phyloP scores from a whole-genome alignment of 176 grass and related monocot genomes.

The Oryza glaberrima region DNA sequence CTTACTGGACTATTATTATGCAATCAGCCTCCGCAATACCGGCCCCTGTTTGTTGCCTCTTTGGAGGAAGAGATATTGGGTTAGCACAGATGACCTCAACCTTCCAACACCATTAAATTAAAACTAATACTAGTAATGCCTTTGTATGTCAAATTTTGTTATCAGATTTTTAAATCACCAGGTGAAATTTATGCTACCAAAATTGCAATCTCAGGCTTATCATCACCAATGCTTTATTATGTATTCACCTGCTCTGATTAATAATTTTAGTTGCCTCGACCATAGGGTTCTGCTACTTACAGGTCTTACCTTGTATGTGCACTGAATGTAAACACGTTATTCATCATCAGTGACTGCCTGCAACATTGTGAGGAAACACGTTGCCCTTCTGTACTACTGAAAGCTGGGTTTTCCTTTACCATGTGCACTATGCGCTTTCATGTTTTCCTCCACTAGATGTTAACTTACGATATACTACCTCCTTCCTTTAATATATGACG shows the following conservation, averaged over 20 bases:
- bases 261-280: background rate
- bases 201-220: background rate
- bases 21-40: background rate
- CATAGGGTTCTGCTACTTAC: background rate
- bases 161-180: background rate
- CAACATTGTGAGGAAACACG: background rate
- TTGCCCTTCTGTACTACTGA: background rate
- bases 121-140: too few species aligned
- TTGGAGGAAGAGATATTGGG: too few species aligned
- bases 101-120: too few species aligned
- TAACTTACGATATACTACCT: too few species aligned
- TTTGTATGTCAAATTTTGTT: background rate
- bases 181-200: background rate
- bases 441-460: background rate
- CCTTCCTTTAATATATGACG: too few species aligned
- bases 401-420: background rate
- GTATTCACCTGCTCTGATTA: background rate
- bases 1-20: background rate
- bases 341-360: background rate
- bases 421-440: background rate
- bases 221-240: background rate
- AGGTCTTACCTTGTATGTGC: background rate
- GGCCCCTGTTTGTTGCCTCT: background rate
- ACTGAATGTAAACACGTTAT: background rate
- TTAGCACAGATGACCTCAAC: too few species aligned